Evolutionary conservation across 441 rosid species (phyloP).

Genomic region (Oxalis stricta): DNA sequence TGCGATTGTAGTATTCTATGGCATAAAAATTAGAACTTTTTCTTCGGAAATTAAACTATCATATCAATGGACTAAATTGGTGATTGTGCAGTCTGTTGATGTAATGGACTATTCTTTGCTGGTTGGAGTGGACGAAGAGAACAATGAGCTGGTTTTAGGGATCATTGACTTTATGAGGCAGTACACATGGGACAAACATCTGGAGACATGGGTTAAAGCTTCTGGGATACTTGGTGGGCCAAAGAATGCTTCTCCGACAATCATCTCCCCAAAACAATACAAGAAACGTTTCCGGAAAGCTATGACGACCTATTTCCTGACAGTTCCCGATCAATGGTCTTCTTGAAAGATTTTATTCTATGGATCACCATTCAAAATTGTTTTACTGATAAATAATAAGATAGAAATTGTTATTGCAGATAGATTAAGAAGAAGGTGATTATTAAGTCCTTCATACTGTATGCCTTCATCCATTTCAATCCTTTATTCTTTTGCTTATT

Average conservation of each 20-base stretch:
- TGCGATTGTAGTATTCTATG: too few species aligned
- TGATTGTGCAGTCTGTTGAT: conserved; percentile 42
- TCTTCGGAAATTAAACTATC: too few species aligned
- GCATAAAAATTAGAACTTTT: too few species aligned
- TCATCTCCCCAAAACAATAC: conserved; percentile 78
- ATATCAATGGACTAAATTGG: too few species aligned
- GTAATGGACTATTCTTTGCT: conserved; percentile 94
- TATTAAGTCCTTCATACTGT: too few species aligned
- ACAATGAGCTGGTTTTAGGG: conserved; percentile 76
- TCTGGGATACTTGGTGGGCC: conserved; percentile 80
- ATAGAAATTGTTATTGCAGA: conserved; percentile 8
- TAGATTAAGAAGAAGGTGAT: conserved; percentile 9
- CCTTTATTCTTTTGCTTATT: too few species aligned
- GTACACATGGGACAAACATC: conserved; percentile 97
- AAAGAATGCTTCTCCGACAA: conserved; percentile 63
- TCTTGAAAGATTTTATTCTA: conserved; percentile 33
- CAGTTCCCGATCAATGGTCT: conserved; percentile 80
- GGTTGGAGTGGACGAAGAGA: conserved; percentile 81
- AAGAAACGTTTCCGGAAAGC: conserved; percentile 92
- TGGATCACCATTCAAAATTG: conserved; percentile 14
- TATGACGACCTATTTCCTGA: conserved; percentile 84
- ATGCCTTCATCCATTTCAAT: too few species aligned
- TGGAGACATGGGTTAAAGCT: conserved; percentile 96
- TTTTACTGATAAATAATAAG: conserved; percentile 19
- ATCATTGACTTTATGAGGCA: conserved; percentile 97